Evolutionary conservation across 768 basidiomycete genomes (phyloP).

Genomic region (Termitomyces sp.): DNA sequence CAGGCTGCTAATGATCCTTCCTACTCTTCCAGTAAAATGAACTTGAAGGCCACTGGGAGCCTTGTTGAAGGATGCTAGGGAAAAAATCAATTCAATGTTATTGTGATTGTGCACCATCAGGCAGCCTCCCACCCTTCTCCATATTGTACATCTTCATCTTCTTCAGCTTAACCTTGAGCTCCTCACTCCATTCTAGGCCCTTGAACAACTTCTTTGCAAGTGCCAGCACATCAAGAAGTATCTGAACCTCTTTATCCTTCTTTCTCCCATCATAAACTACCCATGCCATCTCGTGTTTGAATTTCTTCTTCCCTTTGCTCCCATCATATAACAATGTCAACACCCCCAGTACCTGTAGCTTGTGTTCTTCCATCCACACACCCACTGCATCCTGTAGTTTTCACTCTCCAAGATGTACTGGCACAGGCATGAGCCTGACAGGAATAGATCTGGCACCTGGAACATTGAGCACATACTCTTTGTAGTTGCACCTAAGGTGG

Average conservation of each 20-base stretch:
- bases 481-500: conserved; percentile 92
- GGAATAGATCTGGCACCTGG: conserved; percentile 45
- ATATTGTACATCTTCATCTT: conserved; percentile 42
- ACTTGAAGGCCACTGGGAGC: no score
- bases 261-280: conserved; percentile 41
- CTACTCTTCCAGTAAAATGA: no score
- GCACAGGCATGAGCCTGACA: conserved; percentile 82
- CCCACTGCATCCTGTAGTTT: conserved; percentile 36
- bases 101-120: conserved; percentile 31
- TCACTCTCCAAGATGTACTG: conserved; percentile 62
- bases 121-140: conserved; percentile 29
- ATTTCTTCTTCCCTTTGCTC: conserved; percentile 44
- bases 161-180: conserved; percentile 42
- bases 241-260: conserved; percentile 23
- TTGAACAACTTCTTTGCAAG: conserved; percentile 49
- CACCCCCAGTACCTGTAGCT: conserved; percentile 69
- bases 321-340: conserved; percentile 66
- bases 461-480: conserved; percentile 62
- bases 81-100: no score
- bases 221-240: conserved; percentile 29
- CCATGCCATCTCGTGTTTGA: conserved; percentile 66
- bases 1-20: no score
- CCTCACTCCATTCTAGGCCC: conserved; percentile 55
- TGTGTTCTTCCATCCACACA: conserved; percentile 65
- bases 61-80: no score